Base-by-base conservation (phyloP, 257 asterid genomes). In the Marsdenia floribunda region DNA sequence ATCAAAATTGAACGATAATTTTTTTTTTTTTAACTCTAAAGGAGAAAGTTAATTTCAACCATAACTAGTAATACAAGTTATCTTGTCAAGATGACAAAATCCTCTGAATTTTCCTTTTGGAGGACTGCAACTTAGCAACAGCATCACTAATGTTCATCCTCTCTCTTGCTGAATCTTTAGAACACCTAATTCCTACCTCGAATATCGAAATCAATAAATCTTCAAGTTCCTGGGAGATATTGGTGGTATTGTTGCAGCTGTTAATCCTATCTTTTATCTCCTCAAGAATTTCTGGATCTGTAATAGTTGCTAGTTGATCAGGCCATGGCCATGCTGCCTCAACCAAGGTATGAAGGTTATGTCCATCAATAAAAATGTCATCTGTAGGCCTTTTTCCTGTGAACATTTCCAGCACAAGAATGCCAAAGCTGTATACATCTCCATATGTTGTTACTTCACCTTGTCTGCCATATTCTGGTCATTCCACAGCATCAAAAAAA, bases 401-500 rank as follows among this genome's bases (percentile, higher is more conserved):
- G 26, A 54, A 54, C 26, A 54, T 54, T 54, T 54, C 60, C 60
- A 54, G 26, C 24, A 19, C 11, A 19, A 54, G 60, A 8, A 54
- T 54, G 26, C 60, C 59, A 21, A 54, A 54, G 26, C 60, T 54
- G 60, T 54, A 18, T 54, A 19, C 60, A 54, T 54, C 60, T 4
- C 83, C 88, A 47, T 65, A 76, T 1, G 80, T 72, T 5, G 85
- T 75, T 52, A 53, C 68, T 10, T 75, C 60, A 13, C 83, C 77
- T 35, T 78, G 80, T 65, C 67, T 21, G 3, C 88, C 86, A 63
- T 85, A 85, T 73, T 80, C 88, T 85, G 78, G 40, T 71, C 8
- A 57, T 59, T 29, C 22, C 22, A 18, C 53, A 19, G 22, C 21
- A 14, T 52, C 40, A 54, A 40, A 2, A 37, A 67, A 44, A 44